A percentile compares a stretch with the other conserved stretches of the same genome.
Conservation (phyloP, 306 rosid genomes). For the Ochetophila trinervis region DNA sequence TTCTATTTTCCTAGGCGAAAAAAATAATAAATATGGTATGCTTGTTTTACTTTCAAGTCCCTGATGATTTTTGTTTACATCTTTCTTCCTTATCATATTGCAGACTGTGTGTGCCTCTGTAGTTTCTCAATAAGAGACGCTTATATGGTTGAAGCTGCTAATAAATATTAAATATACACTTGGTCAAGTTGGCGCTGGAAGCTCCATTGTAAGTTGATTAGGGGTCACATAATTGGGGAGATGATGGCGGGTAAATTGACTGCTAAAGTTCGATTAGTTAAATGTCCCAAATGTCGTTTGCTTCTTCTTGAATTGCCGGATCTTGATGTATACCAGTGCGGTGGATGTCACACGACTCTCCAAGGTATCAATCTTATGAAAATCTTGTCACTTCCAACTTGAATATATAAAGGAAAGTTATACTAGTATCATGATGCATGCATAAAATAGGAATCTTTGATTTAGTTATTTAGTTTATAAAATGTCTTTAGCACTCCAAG, state of each 20-base stretch:
- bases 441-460: too few species aligned
- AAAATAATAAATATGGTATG: not conserved
- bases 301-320: slow-evolving; percentile 65
- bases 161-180: slow-evolving; percentile 19
- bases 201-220: slow-evolving; percentile 19
- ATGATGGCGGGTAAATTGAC: slow-evolving; percentile 50
- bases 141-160: slow-evolving; percentile 20
- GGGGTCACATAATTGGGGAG: slow-evolving; percentile 13
- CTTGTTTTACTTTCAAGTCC: not conserved
- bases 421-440: not conserved
- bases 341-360: slow-evolving; percentile 73
- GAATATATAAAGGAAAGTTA: not conserved
- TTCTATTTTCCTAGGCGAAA: too few species aligned
- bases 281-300: slow-evolving; percentile 66
- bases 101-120: slow-evolving; percentile 26
- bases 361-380: slow-evolving; percentile 44
- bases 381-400: not conserved
- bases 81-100: slow-evolving; percentile 5
- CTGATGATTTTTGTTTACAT: slow-evolving; percentile 8
- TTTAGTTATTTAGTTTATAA: too few species aligned
- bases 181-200: slow-evolving; percentile 18
- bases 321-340: slow-evolving; percentile 65
- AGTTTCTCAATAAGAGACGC: slow-evolving; percentile 7
- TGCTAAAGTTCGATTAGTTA: slow-evolving; percentile 57
- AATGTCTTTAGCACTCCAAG: too few species aligned